These are phyloP conservation scores for Sugiyamaella grinbergsii DNA, from an alignment of 1,139 yeast species.

Conservation along the genomic window DNA sequence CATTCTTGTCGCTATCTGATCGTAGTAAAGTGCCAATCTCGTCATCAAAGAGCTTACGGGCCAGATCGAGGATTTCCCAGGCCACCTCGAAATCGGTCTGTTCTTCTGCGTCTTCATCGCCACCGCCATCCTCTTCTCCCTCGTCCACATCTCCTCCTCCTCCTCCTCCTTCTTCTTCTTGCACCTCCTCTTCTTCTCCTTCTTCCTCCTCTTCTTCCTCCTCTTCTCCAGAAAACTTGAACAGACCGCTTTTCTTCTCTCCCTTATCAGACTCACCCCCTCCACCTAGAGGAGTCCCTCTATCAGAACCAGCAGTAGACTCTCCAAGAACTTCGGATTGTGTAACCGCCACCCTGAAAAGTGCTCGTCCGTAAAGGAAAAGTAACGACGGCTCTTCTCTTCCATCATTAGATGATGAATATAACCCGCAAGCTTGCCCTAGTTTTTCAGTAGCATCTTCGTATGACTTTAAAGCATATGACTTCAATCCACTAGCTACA, in stretches of 20 bases:
- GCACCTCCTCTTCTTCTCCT: slow-evolving; percentile 37
- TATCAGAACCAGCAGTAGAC: slow-evolving; percentile 24
- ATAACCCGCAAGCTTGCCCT: slow-evolving; percentile 71
- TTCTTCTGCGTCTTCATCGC: slow-evolving; percentile 49
- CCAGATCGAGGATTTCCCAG: slow-evolving; percentile 80
- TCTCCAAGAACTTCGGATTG: slow-evolving; percentile 78
- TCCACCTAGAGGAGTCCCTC: slow-evolving; percentile 38
- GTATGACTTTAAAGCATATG: slow-evolving; percentile 63
- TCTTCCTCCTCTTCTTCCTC: slow-evolving; percentile 33
- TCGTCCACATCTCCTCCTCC: slow-evolving; percentile 42
- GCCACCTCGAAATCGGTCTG: slow-evolving; percentile 82
- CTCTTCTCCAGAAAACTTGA: slow-evolving; percentile 28
- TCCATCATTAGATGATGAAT: slow-evolving; percentile 52
- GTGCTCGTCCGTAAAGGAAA: slow-evolving; percentile 74
- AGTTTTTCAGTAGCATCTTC: slow-evolving; percentile 71
- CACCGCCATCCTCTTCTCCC: slow-evolving; percentile 44
- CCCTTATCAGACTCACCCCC: slow-evolving; percentile 14
- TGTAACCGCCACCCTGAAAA: slow-evolving; percentile 75
- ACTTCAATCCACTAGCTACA: slow-evolving; percentile 61
- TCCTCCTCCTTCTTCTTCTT: slow-evolving; percentile 43
- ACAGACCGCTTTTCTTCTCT: slow-evolving; percentile 22
- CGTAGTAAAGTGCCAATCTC: slow-evolving; percentile 42
- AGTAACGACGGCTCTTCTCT: slow-evolving; percentile 73
- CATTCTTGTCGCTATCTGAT: slow-evolving; percentile 31
- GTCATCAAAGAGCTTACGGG: slow-evolving; percentile 64